Evolutionary conservation across 345 rosid species (phyloP).

Genomic region (Sonneratia caseolaris): DNA sequence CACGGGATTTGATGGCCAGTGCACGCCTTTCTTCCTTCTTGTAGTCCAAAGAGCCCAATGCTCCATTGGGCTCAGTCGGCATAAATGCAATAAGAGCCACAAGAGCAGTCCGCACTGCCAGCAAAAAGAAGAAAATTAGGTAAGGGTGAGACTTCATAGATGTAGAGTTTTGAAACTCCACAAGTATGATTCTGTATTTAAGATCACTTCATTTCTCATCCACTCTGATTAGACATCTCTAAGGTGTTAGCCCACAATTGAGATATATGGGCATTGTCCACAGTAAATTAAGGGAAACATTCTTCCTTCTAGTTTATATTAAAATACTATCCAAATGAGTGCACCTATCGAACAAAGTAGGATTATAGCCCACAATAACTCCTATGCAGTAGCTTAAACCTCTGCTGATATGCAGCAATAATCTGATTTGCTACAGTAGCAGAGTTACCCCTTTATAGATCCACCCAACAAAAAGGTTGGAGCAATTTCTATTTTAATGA

Average conservation of each 20-base stretch:
- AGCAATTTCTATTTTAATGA: no score
- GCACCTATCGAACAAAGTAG: no score
- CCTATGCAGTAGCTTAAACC: no score
- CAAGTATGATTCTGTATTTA: not conserved
- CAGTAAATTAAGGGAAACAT: no score
- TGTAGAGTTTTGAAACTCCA: not conserved
- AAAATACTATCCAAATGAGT: no score
- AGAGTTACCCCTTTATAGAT: no score
- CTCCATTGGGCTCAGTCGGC: slow-evolving; percentile 93
- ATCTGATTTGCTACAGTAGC: no score
- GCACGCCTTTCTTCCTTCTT: slow-evolving; percentile 74
- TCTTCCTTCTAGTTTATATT: no score
- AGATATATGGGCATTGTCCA: no score
- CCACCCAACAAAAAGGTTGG: no score
- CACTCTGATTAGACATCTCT: not conserved
- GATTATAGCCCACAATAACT: no score
- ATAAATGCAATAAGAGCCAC: slow-evolving; percentile 93
- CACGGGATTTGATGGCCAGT: slow-evolving; percentile 83
- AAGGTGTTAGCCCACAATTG: not conserved
- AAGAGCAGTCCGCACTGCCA: slow-evolving; percentile 88
- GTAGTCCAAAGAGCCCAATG: slow-evolving; percentile 86
- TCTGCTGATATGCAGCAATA: no score
- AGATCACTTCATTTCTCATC: not conserved
- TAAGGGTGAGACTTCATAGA: not conserved
- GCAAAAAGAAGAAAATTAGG: slow-evolving; percentile 5